Evolutionary conservation across 306 rosid genomes (phyloP).

Genomic region (Quercus berberidifolia): DNA sequence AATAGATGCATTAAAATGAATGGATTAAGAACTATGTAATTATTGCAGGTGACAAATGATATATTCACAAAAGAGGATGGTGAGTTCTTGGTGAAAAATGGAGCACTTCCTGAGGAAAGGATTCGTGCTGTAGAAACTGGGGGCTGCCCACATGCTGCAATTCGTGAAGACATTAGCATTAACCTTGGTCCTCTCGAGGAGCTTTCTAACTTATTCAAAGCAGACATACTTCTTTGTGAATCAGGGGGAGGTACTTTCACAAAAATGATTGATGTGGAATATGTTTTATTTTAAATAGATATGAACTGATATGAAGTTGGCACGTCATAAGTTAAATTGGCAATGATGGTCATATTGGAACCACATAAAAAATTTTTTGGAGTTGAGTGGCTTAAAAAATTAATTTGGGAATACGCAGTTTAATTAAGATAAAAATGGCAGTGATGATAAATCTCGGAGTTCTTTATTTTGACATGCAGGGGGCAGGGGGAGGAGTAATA

Average conservation of each 20-base stretch:
- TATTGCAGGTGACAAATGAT: slow-evolving; percentile 84
- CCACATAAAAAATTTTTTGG: not conserved
- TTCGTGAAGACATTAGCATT: slow-evolving; percentile 93
- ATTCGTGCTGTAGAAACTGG: slow-evolving; percentile 98
- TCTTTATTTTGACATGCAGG: too few species aligned
- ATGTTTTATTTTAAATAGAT: not conserved
- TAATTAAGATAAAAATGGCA: not conserved
- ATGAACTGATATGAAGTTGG: not conserved
- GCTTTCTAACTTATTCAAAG: slow-evolving; percentile 71
- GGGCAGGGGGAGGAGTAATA: not conserved
- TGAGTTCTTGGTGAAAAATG: slow-evolving; percentile 88
- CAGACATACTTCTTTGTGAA: slow-evolving; percentile 95
- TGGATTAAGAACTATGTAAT: not conserved
- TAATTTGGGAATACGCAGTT: not conserved
- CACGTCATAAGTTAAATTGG: not conserved
- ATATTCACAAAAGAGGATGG: slow-evolving; percentile 97
- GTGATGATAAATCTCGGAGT: not conserved
- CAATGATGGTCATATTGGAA: not conserved
- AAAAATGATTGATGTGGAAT: not conserved
- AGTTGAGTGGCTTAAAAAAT: not conserved
- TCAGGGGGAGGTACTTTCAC: slow-evolving; percentile 88
- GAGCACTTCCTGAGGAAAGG: slow-evolving; percentile 92
- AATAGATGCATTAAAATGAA: not conserved
- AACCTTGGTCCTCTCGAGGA: slow-evolving; percentile 96
- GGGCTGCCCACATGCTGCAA: slow-evolving; percentile 97